These are phyloP conservation scores for Leccinum pellstonianum DNA, from an alignment of 768 basidiomycete species.

Conservation along the genomic window DNA sequence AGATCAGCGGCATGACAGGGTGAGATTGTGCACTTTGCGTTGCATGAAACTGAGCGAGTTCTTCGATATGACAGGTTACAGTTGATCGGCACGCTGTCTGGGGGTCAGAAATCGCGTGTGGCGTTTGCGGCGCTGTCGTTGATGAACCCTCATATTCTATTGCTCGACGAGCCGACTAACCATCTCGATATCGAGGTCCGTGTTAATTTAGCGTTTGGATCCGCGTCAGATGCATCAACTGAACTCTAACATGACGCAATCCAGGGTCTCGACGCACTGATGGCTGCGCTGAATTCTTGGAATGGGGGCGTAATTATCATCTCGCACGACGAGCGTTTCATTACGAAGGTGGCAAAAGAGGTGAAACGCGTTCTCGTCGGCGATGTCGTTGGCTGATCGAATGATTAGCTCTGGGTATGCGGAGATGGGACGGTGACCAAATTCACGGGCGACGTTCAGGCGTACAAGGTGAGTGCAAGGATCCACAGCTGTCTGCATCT, in stretches of 20 bases:
- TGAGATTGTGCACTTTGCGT: constrained; percentile 29
- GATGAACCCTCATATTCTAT: constrained; percentile 85
- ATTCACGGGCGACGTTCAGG: constrained; percentile 87
- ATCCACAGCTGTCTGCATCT: not conserved
- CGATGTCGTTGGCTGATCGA: constrained; percentile 2
- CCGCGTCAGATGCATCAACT: not conserved
- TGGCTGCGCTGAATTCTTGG: constrained; percentile 76
- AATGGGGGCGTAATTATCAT: constrained; percentile 92
- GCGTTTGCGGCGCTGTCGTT: constrained; percentile 87
- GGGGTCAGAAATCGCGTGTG: constrained; percentile 95
- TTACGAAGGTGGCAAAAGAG: constrained; percentile 84
- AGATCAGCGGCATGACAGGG: constrained; percentile 96
- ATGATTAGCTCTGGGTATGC: constrained; percentile 84
- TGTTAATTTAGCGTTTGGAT: not conserved
- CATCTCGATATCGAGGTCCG: constrained; percentile 89
- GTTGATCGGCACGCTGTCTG: constrained; percentile 85
- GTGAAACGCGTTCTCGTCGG: constrained; percentile 34
- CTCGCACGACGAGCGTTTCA: constrained; percentile 95
- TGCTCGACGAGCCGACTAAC: constrained; percentile 97
- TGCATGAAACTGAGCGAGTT: not conserved
- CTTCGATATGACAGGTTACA: constrained; percentile 55
- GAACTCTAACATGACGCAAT: constrained; percentile 5
- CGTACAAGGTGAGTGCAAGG: constrained; percentile 69
- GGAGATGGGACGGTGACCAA: constrained; percentile 77
- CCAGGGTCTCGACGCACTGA: constrained; percentile 92